Percentiles rank a stretch among this genome's conserved stretches.
phyloP scores from a whole-genome alignment of 2,329 filamentous ascomycete genomes.

The Pseudogymnoascus sp. region DNA sequence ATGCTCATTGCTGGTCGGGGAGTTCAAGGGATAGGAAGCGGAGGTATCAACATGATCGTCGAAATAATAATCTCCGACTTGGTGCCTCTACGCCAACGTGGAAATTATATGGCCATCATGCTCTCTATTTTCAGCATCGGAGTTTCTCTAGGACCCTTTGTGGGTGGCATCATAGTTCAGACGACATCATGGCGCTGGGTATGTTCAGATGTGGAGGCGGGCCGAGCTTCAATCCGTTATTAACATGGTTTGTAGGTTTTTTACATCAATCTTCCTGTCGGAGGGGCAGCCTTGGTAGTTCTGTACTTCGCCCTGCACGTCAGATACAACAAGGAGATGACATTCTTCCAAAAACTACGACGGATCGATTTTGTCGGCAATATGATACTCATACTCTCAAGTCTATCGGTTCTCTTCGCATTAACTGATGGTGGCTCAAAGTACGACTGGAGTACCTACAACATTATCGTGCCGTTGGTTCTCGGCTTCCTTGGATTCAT shows the following conservation, averaged over 20 bases:
- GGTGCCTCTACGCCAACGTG: slow-evolving; percentile 41
- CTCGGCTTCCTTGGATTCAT: slow-evolving; percentile 36
- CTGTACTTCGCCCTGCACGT: slow-evolving; percentile 24
- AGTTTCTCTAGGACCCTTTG: slow-evolving; percentile 31
- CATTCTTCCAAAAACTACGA: slow-evolving; percentile 28
- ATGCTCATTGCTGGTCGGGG: slow-evolving; percentile 49
- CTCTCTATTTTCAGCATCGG: slow-evolving; percentile 36
- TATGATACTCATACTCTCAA: slow-evolving; percentile 34
- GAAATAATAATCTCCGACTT: slow-evolving; percentile 45
- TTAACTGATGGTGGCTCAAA: slow-evolving; percentile 38
- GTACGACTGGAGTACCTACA: slow-evolving; percentile 35
- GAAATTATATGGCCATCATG: slow-evolving; percentile 35
- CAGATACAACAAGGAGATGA: slow-evolving; percentile 27
- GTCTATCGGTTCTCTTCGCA: slow-evolving; percentile 36
- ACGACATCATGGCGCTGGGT: slow-evolving; percentile 40
- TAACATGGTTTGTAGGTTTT: not conserved
- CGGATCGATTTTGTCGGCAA: slow-evolving; percentile 40
- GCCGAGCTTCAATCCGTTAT: not conserved
- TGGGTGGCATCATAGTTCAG: slow-evolving; percentile 37
- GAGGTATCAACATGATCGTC: slow-evolving; percentile 38
- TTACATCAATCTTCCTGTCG: slow-evolving; percentile 21
- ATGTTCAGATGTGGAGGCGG: slow-evolving; percentile 18
- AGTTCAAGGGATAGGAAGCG: slow-evolving; percentile 46
- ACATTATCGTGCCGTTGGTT: slow-evolving; percentile 37
- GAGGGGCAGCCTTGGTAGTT: slow-evolving; percentile 12